Evolutionary conservation across 805 yeast species (phyloP), one percentile per base, ranked within the genome.

Genomic region (Nakazawaea peltata): DNA sequence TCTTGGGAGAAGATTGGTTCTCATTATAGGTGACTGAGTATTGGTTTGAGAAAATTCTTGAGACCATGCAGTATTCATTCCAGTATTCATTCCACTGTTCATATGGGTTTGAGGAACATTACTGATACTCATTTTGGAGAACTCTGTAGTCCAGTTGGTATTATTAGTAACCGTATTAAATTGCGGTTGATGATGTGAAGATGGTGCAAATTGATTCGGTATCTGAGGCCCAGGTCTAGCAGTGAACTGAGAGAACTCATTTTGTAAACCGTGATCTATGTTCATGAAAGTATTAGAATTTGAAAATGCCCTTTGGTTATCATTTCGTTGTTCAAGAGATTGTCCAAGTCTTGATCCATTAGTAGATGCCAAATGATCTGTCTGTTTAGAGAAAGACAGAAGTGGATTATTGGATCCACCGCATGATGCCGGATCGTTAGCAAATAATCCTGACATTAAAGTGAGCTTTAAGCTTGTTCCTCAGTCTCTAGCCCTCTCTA

Each of bases 361-460:
- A n/a, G 24, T 22, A 22, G 11, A 8, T 9, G 24, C 8, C 11
- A 11, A 22, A 24, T 5, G 37, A 36, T 61, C 63, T 0, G 69
- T 42, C 36, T 64, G 69, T 36, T 59, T 57, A 14, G 62, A 44
- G 26, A 69, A 49, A 49, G 62, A 65, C 42, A 53, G 53, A 24
- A 69, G 46, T 11, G 74, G 71, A 41, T 25, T 25, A 21, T 8
- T 8, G 6, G 27, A 7, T 6, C 14, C 27, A 6, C 27, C 10
- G 21, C 19, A 28, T 6, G 11, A 7, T 6, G 19, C 6, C 7
- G 19, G 21, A 16, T 15, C 19, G 11, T 28, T 25, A 6, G 27
- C 10, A 19, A 27, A 13, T 15, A 27, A 13, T 7, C 30, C 30
- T 14, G 30, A 27, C 30, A 27, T 27, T 15, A 12, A 11, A 11